phyloP scores from a whole-genome alignment of 1,284 basidiomycete genomes.

The Puccinia hordei region DNA sequence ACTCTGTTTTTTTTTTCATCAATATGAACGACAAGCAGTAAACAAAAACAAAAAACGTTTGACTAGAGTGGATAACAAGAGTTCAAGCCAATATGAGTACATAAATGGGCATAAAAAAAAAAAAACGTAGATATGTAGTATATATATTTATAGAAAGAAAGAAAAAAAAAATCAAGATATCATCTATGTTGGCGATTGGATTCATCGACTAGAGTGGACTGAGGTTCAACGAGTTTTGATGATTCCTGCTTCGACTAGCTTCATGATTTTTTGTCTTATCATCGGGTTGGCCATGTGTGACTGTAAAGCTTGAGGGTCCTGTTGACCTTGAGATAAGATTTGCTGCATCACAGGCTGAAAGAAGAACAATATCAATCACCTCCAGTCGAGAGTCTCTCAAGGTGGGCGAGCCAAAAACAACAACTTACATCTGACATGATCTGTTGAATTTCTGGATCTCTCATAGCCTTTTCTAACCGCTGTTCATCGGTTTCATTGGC shows the following conservation, averaged over 20 bases:
- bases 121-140: not conserved
- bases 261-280: constrained; percentile 81
- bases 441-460: constrained; percentile 88
- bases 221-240: constrained; percentile 64
- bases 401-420: not conserved
- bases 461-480: constrained; percentile 89
- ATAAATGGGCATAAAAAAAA: not conserved
- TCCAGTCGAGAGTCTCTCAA: not conserved
- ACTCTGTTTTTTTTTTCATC: not conserved
- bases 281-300: constrained; percentile 96
- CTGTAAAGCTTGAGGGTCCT: constrained; percentile 82
- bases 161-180: not conserved
- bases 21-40: not conserved
- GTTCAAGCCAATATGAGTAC: constrained; percentile 1
- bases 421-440: constrained; percentile 63
- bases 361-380: not conserved
- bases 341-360: constrained; percentile 49
- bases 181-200: not conserved
- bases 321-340: constrained; percentile 91
- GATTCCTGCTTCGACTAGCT: constrained; percentile 89
- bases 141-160: no score
- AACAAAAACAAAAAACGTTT: no score
- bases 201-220: no score
- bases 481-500: constrained; percentile 87
- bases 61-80: not conserved